Conservation (phyloP, 495 filamentous ascomycete genomes). For the Neurospora sp. region DNA sequence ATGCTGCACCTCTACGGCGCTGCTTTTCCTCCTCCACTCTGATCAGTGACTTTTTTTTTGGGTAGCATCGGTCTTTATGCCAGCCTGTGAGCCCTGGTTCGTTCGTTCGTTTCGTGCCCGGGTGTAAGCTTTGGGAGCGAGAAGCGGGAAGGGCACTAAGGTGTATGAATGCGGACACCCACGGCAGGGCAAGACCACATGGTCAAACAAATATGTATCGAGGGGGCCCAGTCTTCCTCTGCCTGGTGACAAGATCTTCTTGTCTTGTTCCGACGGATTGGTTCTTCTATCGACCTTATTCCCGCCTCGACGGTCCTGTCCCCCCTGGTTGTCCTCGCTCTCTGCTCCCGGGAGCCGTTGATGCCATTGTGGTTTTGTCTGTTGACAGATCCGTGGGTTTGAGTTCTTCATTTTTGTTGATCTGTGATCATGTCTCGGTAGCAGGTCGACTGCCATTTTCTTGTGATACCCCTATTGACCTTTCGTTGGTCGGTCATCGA, state of each 20-base stretch:
- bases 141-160: not conserved
- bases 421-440: conserved; percentile 18
- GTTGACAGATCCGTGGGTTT: not conserved
- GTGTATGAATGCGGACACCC: not conserved
- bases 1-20: not conserved
- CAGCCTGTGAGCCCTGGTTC: not conserved
- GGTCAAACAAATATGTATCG: not conserved
- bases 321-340: not conserved
- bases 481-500: not conserved
- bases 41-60: not conserved
- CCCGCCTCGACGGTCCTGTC: not conserved
- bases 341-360: not conserved
- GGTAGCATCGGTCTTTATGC: not conserved
- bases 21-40: not conserved
- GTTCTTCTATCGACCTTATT: not conserved
- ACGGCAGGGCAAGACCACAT: not conserved
- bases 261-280: conserved; percentile 1
- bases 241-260: conserved; percentile 14
- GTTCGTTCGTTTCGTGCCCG: not conserved
- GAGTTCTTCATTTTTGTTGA: not conserved
- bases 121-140: not conserved
- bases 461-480: not conserved
- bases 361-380: not conserved
- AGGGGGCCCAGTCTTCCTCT: not conserved
- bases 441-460: conserved; percentile 6